phyloP scores from a whole-genome alignment of 2,329 filamentous ascomycete genomes.

The Sporothrix euskadiensis region DNA sequence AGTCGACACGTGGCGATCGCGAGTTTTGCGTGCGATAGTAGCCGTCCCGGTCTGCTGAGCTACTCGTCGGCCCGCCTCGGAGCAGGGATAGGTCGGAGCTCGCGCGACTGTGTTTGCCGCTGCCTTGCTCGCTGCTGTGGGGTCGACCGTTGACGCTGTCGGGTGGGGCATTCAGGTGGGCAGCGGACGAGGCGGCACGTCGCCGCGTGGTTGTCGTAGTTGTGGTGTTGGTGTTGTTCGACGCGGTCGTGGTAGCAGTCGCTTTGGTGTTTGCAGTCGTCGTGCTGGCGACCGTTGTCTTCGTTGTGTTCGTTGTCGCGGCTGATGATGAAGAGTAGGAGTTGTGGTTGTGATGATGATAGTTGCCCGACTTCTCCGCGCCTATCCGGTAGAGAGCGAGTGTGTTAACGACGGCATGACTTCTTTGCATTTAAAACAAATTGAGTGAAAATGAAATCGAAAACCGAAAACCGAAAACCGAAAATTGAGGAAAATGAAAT shows the following conservation, averaged over 20 bases:
- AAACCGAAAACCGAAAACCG: neutral
- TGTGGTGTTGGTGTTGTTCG: neutral
- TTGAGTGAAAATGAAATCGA: neutral
- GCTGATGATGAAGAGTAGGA: conserved; percentile 31
- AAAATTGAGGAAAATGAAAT: neutral
- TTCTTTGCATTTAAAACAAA: conserved; percentile 11
- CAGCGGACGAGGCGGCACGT: conserved; percentile 63
- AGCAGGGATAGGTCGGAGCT: conserved; percentile 69
- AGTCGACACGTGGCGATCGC: conserved; percentile 53
- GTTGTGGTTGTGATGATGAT: conserved; percentile 34
- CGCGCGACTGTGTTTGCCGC: conserved; percentile 66
- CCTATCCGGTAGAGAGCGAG: conserved; percentile 14
- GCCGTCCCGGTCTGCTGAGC: conserved; percentile 42
- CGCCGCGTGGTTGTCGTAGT: conserved; percentile 44
- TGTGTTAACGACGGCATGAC: conserved; percentile 17
- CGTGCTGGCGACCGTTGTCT: neutral
- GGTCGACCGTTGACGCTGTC: conserved; percentile 54
- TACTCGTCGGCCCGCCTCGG: conserved; percentile 52
- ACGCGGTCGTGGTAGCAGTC: neutral
- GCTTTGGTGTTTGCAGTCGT: neutral
- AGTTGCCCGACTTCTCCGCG: conserved; percentile 18
- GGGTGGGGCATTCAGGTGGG: conserved; percentile 58
- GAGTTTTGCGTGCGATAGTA: conserved; percentile 46
- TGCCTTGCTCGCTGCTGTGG: conserved; percentile 56
- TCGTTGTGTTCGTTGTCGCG: neutral